Evolutionary conservation across 352 stramenopile species (phyloP), one percentile per base, ranked within the genome.

Genomic region (Phytophthora uliginosa): DNA sequence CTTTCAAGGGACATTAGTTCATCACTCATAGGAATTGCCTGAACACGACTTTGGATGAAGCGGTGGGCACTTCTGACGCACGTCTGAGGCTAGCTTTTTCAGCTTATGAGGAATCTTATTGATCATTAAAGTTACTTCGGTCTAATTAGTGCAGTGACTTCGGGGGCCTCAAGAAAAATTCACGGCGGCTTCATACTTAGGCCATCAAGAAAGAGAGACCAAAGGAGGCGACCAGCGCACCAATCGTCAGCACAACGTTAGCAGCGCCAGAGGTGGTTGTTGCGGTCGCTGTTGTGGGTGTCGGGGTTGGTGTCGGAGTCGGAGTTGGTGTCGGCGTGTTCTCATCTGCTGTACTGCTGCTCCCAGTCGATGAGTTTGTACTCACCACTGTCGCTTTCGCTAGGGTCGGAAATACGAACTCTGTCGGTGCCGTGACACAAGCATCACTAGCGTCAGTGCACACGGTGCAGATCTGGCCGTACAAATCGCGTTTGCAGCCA

Each of bases 401-500:
- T 2, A 77, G 48, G 4, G 65, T 66, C 5, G 71, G 66, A 28
- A 73, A 77, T 7, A 34, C 66, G 31, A 71, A 70, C 1, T 26
- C 13, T 0, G 2, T 45, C 26, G 67, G 52, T 10, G 51, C 56
- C 18, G 8, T 13, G 17, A 63, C 60, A 24, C 80, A 87, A 12
- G 54, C 28, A 8, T 38, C 64, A 28, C 54, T 22, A 10, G 59
- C 28, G 7, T 53, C 28, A 10, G 42, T 13, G 26, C 84, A 91
- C 33, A 74, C 63, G 18, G 64, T 69, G 63, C 85, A 93, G n/a
- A 93, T 76, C 53, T 93, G 85, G 4, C 76, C 63, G 48, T 79
- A 91, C 13, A 82, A 58, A 17, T 79, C 61, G 15, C 85, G 83
- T 45, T 87, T 85, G 82, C 83, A 93, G 7, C 83, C 84, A 17